These are phyloP conservation scores for Lecanosticta acicola DNA, from an alignment of 2,329 filamentous ascomycete species.

Conservation along the genomic window DNA sequence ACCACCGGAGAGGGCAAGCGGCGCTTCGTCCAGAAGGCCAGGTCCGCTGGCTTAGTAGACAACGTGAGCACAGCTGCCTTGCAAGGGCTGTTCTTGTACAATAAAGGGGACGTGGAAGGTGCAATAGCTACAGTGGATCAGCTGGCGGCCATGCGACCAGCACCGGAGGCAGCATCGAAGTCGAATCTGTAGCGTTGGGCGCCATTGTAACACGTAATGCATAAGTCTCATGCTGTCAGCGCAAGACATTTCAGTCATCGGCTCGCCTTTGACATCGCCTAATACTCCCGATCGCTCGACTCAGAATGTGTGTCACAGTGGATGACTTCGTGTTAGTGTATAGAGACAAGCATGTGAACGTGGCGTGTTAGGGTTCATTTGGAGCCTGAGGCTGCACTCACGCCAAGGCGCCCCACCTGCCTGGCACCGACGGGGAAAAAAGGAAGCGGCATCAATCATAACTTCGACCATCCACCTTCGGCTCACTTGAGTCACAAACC, in stretches of 20 bases:
- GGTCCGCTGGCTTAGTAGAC: constrained; percentile 64
- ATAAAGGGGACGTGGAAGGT: constrained; percentile 84
- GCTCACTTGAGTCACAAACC: background rate
- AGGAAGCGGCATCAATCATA: background rate
- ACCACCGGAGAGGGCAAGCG: constrained; percentile 54
- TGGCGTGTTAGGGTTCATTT: too few relatives aligned
- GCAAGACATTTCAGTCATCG: too few relatives aligned
- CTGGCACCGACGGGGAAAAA: background rate
- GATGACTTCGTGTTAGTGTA: too few relatives aligned
- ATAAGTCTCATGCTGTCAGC: too few relatives aligned
- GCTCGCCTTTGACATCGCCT: too few relatives aligned
- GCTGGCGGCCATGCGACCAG: constrained; percentile 17
- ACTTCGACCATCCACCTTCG: background rate
- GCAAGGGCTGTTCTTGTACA: constrained; percentile 90
- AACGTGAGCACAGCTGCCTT: constrained; percentile 81
- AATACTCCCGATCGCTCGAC: too few relatives aligned
- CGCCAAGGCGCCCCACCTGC: background rate
- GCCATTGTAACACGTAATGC: too few relatives aligned
- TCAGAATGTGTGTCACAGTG: too few relatives aligned
- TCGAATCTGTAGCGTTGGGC: too few relatives aligned
- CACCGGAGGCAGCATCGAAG: background rate
- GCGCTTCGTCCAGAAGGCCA: constrained; percentile 65
- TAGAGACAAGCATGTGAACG: background rate
- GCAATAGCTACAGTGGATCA: constrained; percentile 55
- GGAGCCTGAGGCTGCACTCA: background rate